Base-by-base conservation (phyloP, 2,329 filamentous ascomycete species). In the Ilyonectria robusta region DNA sequence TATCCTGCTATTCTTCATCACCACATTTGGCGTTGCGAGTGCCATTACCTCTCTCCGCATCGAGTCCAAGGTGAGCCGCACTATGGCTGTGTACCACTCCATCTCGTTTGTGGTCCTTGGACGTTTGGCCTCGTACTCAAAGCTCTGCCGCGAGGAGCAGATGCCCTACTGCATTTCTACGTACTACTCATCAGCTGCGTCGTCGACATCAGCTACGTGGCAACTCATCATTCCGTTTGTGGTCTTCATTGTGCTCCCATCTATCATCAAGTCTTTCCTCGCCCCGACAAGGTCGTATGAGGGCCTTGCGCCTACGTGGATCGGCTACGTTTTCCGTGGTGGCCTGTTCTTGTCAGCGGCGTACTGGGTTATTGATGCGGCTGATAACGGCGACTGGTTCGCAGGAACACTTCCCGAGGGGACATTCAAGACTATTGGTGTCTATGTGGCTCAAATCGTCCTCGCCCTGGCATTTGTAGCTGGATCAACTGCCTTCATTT, bases 141-240 rank as follows among this genome's bases (percentile, higher is more conserved):
- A 94, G 72, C 90, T 99, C 21, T 99, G 96, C 79, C 92, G 96
- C 65, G 96, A 99, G 80, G 96, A 99, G 82, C 96, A 99, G 82
- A 98, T 98, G 94, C 96, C 96, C 0, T 97, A 92, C 82, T 99
- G 96, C 84, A 90, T 89, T 60, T 97, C 95, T 2, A 98, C 96
- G 0, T 99, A 98, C 83, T 99, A 99, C 78, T 92, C 94, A 5
- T 98, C 95, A 0, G 89, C 92, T 10, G 93, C 92, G 3, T 97
- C 95, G 0, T 98, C 96, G 0, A 98, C 95, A 1, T 98, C 95
- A 3, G 93, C 95, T 1, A 88, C 91, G 1, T 98, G 95, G 94
- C 95, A 98, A 80, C 86, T 98, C 19, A 81, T 86, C 8, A 92
- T 98, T 54, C 94, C 95, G 0, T 93, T 94, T 74, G 75, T 89